A percentile compares a stretch with the other conserved stretches of the same genome.
phyloP scores from a whole-genome alignment of 257 asterid species.

The Solanum commersonii region DNA sequence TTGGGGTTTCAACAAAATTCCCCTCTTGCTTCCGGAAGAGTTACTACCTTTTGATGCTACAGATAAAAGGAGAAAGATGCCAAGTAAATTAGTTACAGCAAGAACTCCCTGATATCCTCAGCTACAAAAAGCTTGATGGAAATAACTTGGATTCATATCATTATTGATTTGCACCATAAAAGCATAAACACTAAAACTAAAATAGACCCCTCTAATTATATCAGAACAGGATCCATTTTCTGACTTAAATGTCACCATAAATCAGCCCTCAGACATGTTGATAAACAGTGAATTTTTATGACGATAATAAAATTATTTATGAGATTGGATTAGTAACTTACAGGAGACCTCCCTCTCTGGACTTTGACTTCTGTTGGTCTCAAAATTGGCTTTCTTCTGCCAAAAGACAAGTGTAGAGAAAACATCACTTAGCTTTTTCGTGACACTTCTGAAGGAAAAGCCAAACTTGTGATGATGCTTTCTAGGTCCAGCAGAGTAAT shows the following conservation, averaged over 20 bases:
- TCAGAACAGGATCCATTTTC: slow-evolving; percentile 5
- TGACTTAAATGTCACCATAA: slow-evolving; percentile 6
- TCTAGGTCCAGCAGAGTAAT: not conserved
- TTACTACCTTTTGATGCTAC: not conserved
- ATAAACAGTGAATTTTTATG: not conserved
- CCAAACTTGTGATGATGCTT: slow-evolving; percentile 1
- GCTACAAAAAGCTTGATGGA: slow-evolving; percentile 23
- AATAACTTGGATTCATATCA: slow-evolving; percentile 27
- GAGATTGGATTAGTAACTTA: slow-evolving; percentile 13
- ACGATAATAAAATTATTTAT: not conserved
- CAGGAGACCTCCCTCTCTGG: slow-evolving; percentile 19
- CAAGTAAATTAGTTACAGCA: slow-evolving; percentile 38
- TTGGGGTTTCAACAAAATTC: not conserved
- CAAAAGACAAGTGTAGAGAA: slow-evolving; percentile 9
- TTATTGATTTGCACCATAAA: slow-evolving; percentile 6
- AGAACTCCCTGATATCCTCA: slow-evolving; percentile 43
- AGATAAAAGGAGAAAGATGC: not conserved
- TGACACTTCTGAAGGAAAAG: slow-evolving; percentile 16
- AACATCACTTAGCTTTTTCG: slow-evolving; percentile 6
- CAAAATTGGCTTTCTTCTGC: slow-evolving; percentile 19
- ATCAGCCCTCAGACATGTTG: slow-evolving; percentile 23
- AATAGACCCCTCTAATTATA: slow-evolving; percentile 1
- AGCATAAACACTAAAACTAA: slow-evolving; percentile 35
- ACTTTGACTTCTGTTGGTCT: not conserved
- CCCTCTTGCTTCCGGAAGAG: not conserved